These are phyloP conservation scores for Syzygium syzygioides DNA, from an alignment of 441 rosid species.

Conservation along the genomic window DNA sequence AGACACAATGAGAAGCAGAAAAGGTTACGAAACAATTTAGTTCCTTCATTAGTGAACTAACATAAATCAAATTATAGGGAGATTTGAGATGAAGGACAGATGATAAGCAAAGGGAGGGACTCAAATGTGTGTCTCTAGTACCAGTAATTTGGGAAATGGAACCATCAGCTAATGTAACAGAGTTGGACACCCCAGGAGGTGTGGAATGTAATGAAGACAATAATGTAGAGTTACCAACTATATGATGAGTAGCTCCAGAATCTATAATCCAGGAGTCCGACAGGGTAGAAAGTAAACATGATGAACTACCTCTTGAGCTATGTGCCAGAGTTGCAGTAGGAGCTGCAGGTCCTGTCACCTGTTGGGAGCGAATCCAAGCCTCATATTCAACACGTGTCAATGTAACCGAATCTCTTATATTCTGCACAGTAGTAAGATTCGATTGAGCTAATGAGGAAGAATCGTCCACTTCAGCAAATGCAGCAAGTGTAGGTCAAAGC, in stretches of 20 bases:
- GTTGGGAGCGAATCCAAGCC: neutral
- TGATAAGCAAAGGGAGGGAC: neutral
- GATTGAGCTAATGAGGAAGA: too few relatives aligned
- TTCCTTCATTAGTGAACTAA: neutral
- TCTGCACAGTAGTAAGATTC: too few relatives aligned
- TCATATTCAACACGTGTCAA: neutral
- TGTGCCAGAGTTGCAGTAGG: too few relatives aligned
- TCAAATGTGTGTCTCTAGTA: neutral
- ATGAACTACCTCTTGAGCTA: neutral
- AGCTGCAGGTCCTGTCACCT: neutral
- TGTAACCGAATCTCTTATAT: too few relatives aligned
- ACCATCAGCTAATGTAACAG: neutral
- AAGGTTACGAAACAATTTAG: accelerated
- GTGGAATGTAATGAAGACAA: neutral
- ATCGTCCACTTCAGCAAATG: too few relatives aligned
- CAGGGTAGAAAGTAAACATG: neutral
- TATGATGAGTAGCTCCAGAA: neutral
- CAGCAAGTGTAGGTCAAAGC: too few relatives aligned
- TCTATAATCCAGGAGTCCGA: too few relatives aligned
- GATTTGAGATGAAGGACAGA: neutral
- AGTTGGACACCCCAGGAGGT: neutral
- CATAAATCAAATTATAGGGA: neutral
- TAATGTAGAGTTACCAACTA: too few relatives aligned
- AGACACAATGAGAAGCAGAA: neutral
- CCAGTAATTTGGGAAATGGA: neutral